Conservation (phyloP, 768 basidiomycete species). For the Mycena indigotica region DNA sequence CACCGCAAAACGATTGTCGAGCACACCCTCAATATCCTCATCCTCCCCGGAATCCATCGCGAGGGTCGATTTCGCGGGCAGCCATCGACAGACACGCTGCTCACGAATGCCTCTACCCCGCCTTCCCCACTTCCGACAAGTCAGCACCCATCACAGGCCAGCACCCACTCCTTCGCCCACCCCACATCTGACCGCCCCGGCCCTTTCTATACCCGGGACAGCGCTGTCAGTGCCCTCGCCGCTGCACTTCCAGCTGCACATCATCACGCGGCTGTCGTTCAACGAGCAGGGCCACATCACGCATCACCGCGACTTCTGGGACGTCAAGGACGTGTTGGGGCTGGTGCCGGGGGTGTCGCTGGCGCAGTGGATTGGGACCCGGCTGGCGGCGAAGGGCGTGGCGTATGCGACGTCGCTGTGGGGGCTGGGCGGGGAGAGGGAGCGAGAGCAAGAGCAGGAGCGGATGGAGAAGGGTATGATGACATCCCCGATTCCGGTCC, state of each 20-base stretch:
- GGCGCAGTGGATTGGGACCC: constrained; percentile 68
- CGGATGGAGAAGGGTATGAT: constrained; percentile 13
- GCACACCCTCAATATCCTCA: constrained; percentile 75
- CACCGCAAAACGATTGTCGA: constrained; percentile 74
- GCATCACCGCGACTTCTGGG: constrained; percentile 81
- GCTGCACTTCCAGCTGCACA: constrained; percentile 70
- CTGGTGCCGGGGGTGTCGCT: constrained; percentile 70
- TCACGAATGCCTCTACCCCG: constrained; percentile 34
- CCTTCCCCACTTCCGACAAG: constrained; percentile 25
- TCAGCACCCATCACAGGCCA: constrained; percentile 32
- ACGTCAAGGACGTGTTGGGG: constrained; percentile 74
- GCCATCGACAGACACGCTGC: constrained; percentile 43
- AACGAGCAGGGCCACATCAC: constrained; percentile 83
- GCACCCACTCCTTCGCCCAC: background rate
- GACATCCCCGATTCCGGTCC: background rate
- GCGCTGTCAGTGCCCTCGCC: constrained; percentile 64
- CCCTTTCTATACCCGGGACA: constrained; percentile 60
- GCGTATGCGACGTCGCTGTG: constrained; percentile 44
- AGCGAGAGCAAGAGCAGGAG: constrained; percentile 12
- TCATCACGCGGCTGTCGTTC: constrained; percentile 73
- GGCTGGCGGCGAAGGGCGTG: constrained; percentile 61
- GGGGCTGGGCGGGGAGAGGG: constrained; percentile 11
- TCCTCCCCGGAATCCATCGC: constrained; percentile 72
- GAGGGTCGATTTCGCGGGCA: constrained; percentile 33
- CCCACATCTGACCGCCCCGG: constrained; percentile 37